Conservation (phyloP, 306 rosid species). For the Vicia villosa region DNA sequence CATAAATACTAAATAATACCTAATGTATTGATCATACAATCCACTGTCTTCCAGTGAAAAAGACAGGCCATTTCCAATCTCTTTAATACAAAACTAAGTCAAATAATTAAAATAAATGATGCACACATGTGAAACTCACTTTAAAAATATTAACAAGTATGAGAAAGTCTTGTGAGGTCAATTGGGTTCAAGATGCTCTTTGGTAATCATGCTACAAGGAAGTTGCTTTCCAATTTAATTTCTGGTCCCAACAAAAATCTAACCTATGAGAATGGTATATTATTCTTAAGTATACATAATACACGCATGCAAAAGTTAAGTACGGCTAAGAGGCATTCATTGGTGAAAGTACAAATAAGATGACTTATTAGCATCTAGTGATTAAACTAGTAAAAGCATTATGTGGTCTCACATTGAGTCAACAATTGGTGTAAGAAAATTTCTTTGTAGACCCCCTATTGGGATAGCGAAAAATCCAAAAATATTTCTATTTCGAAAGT, state of each 20-base stretch:
- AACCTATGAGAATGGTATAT: neutral
- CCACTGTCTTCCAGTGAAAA: no score
- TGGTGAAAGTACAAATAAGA: neutral
- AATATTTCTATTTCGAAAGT: no score
- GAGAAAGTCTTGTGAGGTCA: no score
- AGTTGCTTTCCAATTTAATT: neutral
- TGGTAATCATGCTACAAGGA: neutral
- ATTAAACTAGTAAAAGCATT: neutral
- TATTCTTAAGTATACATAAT: neutral
- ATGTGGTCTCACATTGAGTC: neutral
- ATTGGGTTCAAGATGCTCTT: neutral
- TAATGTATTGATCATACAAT: no score
- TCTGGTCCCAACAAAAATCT: neutral
- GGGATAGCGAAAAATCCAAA: no score
- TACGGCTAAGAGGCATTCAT: neutral
- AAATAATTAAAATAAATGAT: neutral
- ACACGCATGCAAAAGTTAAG: neutral
- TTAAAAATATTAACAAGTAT: no score
- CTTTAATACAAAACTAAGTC: no score
- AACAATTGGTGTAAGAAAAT: neutral
- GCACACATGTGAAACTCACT: no score
- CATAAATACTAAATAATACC: no score
- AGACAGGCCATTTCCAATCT: no score
- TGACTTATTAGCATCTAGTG: neutral
- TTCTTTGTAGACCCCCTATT: no score